Evolutionary conservation across 2,329 filamentous ascomycete genomes (phyloP).

Genomic region (Sporothrix euskadiensis): DNA sequence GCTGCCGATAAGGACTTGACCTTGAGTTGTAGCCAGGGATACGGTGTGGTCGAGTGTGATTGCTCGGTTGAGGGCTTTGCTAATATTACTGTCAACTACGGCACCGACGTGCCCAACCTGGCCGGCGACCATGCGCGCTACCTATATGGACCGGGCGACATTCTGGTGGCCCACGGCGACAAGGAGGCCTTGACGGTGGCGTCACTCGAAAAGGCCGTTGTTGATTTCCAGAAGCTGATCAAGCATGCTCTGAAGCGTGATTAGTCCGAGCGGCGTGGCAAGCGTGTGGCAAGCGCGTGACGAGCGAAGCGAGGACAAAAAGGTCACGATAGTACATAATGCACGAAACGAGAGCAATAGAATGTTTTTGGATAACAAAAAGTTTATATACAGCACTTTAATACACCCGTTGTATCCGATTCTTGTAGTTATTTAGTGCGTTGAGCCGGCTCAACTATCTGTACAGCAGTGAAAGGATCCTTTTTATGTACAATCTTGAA

Average conservation of each 20-base stretch:
- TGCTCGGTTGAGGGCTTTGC: conserved; percentile 86
- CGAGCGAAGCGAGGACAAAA: background rate
- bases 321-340: background rate
- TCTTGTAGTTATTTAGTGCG: no score
- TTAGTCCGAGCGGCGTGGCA: background rate
- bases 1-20: conserved; percentile 60
- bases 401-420: no score
- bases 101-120: conserved; percentile 84
- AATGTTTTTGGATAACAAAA: no score
- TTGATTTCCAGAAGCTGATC: conserved; percentile 74
- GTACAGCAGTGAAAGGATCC: no score
- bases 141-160: conserved; percentile 69
- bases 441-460: no score
- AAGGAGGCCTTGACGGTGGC: conserved; percentile 75
- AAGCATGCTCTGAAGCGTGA: conserved; percentile 48
- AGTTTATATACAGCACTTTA: no score
- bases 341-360: no score
- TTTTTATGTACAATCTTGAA: no score
- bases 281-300: background rate
- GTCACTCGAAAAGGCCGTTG: conserved; percentile 75
- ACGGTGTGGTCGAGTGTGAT: conserved; percentile 75
- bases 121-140: conserved; percentile 66
- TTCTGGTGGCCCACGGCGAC: conserved; percentile 84
- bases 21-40: conserved; percentile 65
- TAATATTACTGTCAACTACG: conserved; percentile 84